These are phyloP conservation scores for Aspergillus pseudoglaucus DNA, from an alignment of 2,329 filamentous ascomycete species.

Conservation along the genomic window DNA sequence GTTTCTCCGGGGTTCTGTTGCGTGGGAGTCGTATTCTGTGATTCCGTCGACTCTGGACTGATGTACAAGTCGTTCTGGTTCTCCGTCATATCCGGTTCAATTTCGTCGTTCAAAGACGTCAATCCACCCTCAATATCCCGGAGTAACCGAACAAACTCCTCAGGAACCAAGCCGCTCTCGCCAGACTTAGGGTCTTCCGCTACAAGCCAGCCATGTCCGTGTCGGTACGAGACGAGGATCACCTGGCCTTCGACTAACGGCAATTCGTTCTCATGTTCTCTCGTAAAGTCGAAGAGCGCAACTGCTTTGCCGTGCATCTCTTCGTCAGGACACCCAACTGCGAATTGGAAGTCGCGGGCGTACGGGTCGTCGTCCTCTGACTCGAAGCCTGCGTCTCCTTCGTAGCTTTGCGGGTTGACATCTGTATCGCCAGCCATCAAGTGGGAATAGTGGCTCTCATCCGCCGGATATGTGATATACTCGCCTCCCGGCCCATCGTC, in stretches of 20 bases:
- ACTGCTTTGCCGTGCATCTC: constrained; percentile 97
- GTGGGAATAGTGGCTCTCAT: constrained; percentile 54
- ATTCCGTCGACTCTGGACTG: constrained; percentile 49
- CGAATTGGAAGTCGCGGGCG: constrained; percentile 89
- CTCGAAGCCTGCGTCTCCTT: constrained; percentile 26
- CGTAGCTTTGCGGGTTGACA: constrained; percentile 33
- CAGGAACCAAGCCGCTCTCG: constrained; percentile 89
- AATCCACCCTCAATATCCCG: constrained; percentile 89
- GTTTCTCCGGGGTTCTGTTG: constrained; percentile 6
- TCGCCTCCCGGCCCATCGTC: constrained; percentile 69
- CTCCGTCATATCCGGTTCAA: constrained; percentile 40
- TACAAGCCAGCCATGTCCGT: constrained; percentile 95
- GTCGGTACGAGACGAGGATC: constrained; percentile 91
- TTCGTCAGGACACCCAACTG: constrained; percentile 89
- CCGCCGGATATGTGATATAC: constrained; percentile 69
- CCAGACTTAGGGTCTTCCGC: constrained; percentile 91
- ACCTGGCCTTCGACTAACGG: constrained; percentile 90
- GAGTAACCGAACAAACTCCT: constrained; percentile 89
- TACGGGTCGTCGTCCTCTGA: constrained; percentile 57
- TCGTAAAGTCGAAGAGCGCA: constrained; percentile 87
- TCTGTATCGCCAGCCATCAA: constrained; percentile 31
- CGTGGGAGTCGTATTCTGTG: constrained; percentile 2
- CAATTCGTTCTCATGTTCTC: constrained; percentile 94
- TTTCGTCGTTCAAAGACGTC: constrained; percentile 59
- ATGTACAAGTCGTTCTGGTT: constrained; percentile 46